Conservation (phyloP, 2,329 filamentous ascomycete species). For the Nigrograna mackinnonii region DNA sequence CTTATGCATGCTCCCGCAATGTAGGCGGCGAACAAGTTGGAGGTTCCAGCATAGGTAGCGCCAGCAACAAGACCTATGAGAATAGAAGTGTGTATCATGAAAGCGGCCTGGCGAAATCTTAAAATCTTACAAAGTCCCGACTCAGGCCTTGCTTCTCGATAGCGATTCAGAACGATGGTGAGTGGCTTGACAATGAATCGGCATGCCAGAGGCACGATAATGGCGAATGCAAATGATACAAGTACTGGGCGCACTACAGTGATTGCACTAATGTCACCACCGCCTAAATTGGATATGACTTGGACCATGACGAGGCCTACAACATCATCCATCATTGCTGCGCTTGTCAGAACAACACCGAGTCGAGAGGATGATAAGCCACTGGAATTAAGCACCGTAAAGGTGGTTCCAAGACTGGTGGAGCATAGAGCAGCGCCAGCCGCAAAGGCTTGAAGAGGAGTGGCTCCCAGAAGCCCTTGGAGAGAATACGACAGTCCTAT, state of each 20-base stretch:
- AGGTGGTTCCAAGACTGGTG: constrained; percentile 74
- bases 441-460: constrained; percentile 67
- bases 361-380: constrained; percentile 58
- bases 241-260: constrained; percentile 56
- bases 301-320: constrained; percentile 77
- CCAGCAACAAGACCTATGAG: constrained; percentile 55
- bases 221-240: constrained; percentile 58
- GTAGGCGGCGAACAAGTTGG: constrained; percentile 65
- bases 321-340: constrained; percentile 83
- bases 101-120: constrained; percentile 36
- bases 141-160: constrained; percentile 22
- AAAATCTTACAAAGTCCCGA: constrained; percentile 29
- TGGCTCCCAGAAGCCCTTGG: constrained; percentile 52
- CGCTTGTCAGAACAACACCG: constrained; percentile 68
- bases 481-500: constrained; percentile 69
- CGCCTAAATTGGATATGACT: constrained; percentile 69
- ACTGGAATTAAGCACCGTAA: constrained; percentile 66
- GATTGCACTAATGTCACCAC: constrained; percentile 38
- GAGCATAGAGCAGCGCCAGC: constrained; percentile 75
- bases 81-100: constrained; percentile 53
- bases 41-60: constrained; percentile 64
- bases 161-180: constrained; percentile 39
- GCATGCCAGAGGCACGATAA: constrained; percentile 53
- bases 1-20: constrained; percentile 59
- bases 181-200: constrained; percentile 49